Base-by-base conservation (phyloP, 2,329 filamentous ascomycete genomes). In the Sarocladium brachiariae region DNA sequence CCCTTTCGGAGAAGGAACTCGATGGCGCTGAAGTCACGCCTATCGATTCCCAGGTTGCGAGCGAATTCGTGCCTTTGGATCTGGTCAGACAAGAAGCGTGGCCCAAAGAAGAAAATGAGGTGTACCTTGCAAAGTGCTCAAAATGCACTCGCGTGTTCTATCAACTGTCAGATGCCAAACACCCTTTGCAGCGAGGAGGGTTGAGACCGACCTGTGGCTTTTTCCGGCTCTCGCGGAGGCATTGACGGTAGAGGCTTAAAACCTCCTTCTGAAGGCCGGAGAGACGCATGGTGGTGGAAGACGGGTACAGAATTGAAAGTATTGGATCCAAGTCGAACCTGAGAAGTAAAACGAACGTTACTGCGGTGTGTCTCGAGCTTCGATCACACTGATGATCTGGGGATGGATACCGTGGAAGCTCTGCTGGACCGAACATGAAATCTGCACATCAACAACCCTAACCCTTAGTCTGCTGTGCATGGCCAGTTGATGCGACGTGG, bases 231-330 rank as follows among this genome's bases (percentile, higher is more conserved):
- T 87, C 88, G 53, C 91, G 81, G 23, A 99, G 73, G 61, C 92
- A 97, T 63, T 83, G 80, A 52, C 92, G 83, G 66, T 97, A 99
- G 13, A 99, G 79, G 30, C 83, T 76, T 49, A 97, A 68, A 3
- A 96, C 92, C 61, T 96, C 89, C 60, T 81, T 85, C 65, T 97
- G 92, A n/a, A 97, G 74, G 31, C 93, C 93, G 7, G 91, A 95
- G 23, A 91, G 73, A 59, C 82, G 58, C 59, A 62, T 64, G 13
- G 13, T 19, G 39, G 31, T 27, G 18, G 18, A 33, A 23, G 9
- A 19, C 27, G 19, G n/a, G 23, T 45, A 45, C 9, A 13, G 11
- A 25, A 7, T 30, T 13, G 7, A 27, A 18, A 27, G 23, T 16
- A n/a, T 21, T 41, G 38, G 11, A 16, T 39, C 10, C 3, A 21